These are phyloP conservation scores for Leccinum subgranulosum DNA, from an alignment of 768 basidiomycete species.

Conservation along the genomic window DNA sequence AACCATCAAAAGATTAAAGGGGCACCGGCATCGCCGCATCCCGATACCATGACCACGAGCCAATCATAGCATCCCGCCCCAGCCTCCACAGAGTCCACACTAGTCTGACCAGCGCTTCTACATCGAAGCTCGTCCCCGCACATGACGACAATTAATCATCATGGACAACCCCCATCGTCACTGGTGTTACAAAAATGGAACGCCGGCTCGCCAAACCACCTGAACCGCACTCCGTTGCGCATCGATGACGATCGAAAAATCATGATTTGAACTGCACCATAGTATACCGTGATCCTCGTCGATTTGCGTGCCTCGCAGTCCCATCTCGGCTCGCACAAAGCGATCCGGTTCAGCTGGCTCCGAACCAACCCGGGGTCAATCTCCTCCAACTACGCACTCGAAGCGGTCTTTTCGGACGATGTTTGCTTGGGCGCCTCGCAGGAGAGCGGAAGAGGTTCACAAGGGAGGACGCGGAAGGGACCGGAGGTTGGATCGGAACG, in stretches of 20 bases:
- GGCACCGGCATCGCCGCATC: background rate
- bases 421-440: constrained; percentile 5
- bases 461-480: background rate
- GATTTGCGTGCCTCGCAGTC: background rate
- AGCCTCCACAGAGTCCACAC: too few relatives aligned
- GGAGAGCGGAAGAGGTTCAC: background rate
- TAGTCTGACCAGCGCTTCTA: background rate
- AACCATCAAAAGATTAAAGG: background rate
- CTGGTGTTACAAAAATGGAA: background rate
- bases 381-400: constrained; percentile 20
- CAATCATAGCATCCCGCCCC: background rate
- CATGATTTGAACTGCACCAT: background rate
- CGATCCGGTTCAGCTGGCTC: constrained; percentile 21
- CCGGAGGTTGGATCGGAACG: constrained; percentile 20
- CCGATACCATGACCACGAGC: background rate
- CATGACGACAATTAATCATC: too few relatives aligned
- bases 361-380: constrained; percentile 21
- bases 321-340: constrained; percentile 8
- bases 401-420: constrained; percentile 18
- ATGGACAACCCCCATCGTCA: background rate
- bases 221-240: background rate
- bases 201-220: background rate
- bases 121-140: background rate
- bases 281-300: background rate
- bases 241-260: background rate